Evolutionary conservation across 2,329 filamentous ascomycete genomes (phyloP), one percentile per base, ranked within the genome.

Genomic region (Arthrobotrys entomopaga): DNA sequence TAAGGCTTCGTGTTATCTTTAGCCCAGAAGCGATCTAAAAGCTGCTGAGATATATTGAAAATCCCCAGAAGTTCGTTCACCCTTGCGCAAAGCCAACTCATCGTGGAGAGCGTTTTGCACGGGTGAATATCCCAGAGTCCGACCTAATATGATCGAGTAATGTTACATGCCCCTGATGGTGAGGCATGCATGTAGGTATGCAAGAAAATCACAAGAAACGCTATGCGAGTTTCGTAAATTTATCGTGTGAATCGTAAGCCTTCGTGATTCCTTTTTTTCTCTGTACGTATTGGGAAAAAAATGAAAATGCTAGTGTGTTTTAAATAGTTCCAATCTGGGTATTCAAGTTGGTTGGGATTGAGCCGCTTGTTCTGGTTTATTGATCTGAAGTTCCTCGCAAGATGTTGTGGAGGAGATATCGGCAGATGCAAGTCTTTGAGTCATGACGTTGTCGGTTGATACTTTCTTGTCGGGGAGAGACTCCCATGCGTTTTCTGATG

Each of bases 401-500:
- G 61, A 73, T n/a, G 38, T 26, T 24, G 58, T 49, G 29, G 63
- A 64, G 5, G 70, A 67, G n/a, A 67, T 19, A 20, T 74, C 70
- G 15, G 58, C 54, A 3, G 63, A 61, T n/a, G 43, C 56, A 19
- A 74, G 24, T 26, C 63, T 16, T 61, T 74, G 70, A 34, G 61
- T 3, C n/a, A 74, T 52, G 38, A 74, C 52, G 29, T 70, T 46
- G 19, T 72, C 61, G 13, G 67, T 60, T 3, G 70, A 67, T 20
- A 29, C 24, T 52, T 74, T 61, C 22, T 74, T 74, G 20, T 74
- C 70, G 15, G 70, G 70, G 20, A 74, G 70, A 5, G 38, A 22
- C 38, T 74, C 70, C 70, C 70, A 74, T 26, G 70, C 70, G 48
- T 61, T 63, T 10, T 74, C 70, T 29, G 46, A 26, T 38, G 65